Evolutionary conservation across 306 rosid genomes (phyloP).

Genomic region (Citrullus mucosospermus): DNA sequence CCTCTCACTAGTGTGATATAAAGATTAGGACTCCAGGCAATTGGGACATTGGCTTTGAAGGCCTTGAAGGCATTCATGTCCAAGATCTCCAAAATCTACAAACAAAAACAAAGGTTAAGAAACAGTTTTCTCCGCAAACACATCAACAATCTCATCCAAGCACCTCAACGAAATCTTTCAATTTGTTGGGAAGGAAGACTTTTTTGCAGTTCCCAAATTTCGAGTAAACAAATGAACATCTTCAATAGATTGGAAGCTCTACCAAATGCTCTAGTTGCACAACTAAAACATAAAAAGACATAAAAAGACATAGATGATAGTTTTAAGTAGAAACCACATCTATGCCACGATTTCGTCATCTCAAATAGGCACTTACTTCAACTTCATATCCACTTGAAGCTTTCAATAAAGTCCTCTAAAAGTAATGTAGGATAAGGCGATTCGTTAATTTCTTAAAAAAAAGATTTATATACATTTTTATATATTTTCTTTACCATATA

Average conservation of each 20-base stretch:
- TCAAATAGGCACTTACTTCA: not conserved
- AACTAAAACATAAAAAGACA: not conserved
- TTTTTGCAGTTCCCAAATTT: not conserved
- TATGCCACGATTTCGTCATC: not conserved
- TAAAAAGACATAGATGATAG: not conserved
- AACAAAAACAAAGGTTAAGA: not conserved
- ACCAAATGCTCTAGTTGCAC: not conserved
- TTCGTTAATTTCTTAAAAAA: too few species aligned
- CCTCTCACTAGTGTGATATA: slow-evolving; percentile 89
- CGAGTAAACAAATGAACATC: not conserved
- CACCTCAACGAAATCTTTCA: not conserved
- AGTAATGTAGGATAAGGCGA: not conserved
- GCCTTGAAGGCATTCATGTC: slow-evolving; percentile 89
- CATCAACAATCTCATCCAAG: not conserved
- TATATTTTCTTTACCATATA: too few species aligned
- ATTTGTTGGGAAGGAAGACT: not conserved
- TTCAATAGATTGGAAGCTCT: not conserved
- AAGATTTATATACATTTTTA: too few species aligned
- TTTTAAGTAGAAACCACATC: not conserved
- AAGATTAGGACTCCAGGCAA: slow-evolving; percentile 74
- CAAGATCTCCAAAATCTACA: slow-evolving; percentile 29
- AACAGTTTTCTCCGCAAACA: not conserved
- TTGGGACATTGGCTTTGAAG: slow-evolving; percentile 68
- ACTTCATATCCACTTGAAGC: not conserved
- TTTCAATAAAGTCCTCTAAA: not conserved